phyloP scores from a whole-genome alignment of 257 asterid species.

The Salvia rosmarinus region DNA sequence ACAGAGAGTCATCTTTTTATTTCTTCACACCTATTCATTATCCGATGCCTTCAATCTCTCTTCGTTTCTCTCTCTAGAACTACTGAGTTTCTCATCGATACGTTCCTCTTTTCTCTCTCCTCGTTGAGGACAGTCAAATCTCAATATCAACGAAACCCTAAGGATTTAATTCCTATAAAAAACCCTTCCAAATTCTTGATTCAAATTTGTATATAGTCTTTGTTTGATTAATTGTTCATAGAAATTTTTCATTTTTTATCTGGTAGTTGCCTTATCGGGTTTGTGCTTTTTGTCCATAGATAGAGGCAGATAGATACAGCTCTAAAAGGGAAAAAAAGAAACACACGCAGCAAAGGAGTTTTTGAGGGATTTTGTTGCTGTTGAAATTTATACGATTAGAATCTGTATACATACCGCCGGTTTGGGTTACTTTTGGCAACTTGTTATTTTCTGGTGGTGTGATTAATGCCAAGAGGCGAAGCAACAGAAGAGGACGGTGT shows the following conservation, averaged over 20 bases:
- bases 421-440: slow-evolving; percentile 20
- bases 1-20: slow-evolving; percentile 35
- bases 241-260: slow-evolving; percentile 38
- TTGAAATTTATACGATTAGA: slow-evolving; percentile 22
- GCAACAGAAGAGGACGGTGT: slow-evolving; percentile 30
- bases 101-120: slow-evolving; percentile 13
- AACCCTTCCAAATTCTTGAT: slow-evolving; percentile 44
- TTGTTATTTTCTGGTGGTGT: slow-evolving; percentile 42
- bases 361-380: slow-evolving; percentile 59
- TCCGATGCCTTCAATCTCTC: slow-evolving; percentile 40
- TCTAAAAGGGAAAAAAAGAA: neutral
- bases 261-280: slow-evolving; percentile 36
- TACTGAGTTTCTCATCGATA: slow-evolving; percentile 6
- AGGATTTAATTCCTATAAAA: slow-evolving; percentile 32
- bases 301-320: slow-evolving; percentile 29
- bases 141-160: slow-evolving; percentile 36
- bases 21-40: slow-evolving; percentile 49
- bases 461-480: slow-evolving; percentile 39
- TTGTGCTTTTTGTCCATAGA: slow-evolving; percentile 36
- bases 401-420: slow-evolving; percentile 14
- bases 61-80: slow-evolving; percentile 40
- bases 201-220: slow-evolving; percentile 48
- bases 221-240: slow-evolving; percentile 39
- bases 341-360: slow-evolving; percentile 50
- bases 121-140: slow-evolving; percentile 22